Percentiles rank a stretch among this genome's conserved stretches.
These are phyloP conservation scores for Vinca minor DNA, from an alignment of 257 asterid species.

Conservation along the genomic window DNA sequence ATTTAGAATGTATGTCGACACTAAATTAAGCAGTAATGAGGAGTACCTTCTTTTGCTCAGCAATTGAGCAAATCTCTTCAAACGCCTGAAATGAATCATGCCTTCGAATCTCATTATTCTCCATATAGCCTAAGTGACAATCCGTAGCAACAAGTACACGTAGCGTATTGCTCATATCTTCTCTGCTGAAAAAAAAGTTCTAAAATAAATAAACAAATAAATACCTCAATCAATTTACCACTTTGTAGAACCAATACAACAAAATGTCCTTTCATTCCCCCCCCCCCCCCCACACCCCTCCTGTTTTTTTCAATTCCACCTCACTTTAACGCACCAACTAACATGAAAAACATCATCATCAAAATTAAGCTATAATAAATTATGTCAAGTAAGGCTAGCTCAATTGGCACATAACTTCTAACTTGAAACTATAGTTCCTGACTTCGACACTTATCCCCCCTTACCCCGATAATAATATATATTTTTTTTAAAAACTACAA, in stretches of 20 bases:
- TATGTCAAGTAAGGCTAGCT: too few relatives aligned
- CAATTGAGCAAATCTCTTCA: constrained; percentile 96
- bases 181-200: constrained; percentile 37
- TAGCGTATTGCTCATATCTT: constrained; percentile 44
- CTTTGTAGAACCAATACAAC: neutral
- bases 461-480: too few relatives aligned
- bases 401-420: too few relatives aligned
- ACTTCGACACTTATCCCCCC: too few relatives aligned
- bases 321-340: neutral
- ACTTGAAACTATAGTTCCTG: too few relatives aligned
- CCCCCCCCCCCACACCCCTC: too few relatives aligned
- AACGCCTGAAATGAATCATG: constrained; percentile 93
- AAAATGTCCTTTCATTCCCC: neutral
- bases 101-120: constrained; percentile 92
- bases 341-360: neutral
- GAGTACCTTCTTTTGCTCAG: constrained; percentile 81
- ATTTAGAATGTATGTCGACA: neutral
- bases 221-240: neutral
- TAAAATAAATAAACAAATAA: neutral
- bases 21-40: neutral
- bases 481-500: too few relatives aligned
- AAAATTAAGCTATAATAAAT: neutral
- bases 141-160: constrained; percentile 87
- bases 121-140: constrained; percentile 98
- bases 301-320: neutral